A percentile compares a stretch with the other conserved stretches of the same genome.
Conservation (phyloP, 768 basidiomycete species). For the Tremella yokohamensis region DNA sequence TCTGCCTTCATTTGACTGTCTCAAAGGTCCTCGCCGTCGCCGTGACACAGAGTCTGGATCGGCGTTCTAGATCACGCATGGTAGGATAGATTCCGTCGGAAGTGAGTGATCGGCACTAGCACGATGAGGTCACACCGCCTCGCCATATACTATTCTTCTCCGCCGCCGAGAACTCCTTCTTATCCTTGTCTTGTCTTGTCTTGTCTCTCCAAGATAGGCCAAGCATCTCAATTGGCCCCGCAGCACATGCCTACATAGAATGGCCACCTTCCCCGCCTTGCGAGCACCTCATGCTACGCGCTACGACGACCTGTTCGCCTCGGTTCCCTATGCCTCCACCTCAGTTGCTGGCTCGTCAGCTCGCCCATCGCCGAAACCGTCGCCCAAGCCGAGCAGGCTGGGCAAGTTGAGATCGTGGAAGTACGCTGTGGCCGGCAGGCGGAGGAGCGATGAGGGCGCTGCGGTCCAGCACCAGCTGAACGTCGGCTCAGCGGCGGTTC, state of each 20-base stretch:
- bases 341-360: slow-evolving; percentile 11
- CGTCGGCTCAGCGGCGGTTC: slow-evolving; percentile 38
- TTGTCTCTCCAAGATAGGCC: no score
- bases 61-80: no score
- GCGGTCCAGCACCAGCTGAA: background rate
- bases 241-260: background rate
- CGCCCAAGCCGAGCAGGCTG: slow-evolving; percentile 5
- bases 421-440: background rate
- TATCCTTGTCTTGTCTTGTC: no score
- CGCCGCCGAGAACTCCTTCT: no score
- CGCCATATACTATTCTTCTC: no score
- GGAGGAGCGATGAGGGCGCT: background rate
- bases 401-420: background rate
- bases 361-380: background rate
- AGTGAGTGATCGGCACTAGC: no score
- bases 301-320: slow-evolving; percentile 1
- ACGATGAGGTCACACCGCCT: no score
- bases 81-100: no score
- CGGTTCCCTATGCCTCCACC: slow-evolving; percentile 1
- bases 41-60: no score
- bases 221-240: no score
- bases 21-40: no score
- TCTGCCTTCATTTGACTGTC: no score
- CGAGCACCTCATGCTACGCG: background rate
- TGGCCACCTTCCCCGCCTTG: background rate